These are phyloP conservation scores for Malus asiatica DNA, from an alignment of 306 rosid species.

Conservation along the genomic window DNA sequence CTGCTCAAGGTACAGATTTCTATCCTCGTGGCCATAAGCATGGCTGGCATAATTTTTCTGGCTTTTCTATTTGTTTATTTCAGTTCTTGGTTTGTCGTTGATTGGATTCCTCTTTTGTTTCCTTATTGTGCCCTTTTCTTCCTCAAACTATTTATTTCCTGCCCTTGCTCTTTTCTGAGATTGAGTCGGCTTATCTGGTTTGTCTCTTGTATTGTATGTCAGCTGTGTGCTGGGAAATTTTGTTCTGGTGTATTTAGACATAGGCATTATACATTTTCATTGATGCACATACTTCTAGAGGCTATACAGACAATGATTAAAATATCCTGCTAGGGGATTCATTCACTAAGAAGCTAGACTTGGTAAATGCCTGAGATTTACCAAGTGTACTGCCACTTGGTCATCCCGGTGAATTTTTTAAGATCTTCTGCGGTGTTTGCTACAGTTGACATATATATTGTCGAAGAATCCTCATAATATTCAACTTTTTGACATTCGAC, in stretches of 20 bases:
- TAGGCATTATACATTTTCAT: not conserved
- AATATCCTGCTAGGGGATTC: not conserved
- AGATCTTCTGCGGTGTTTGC: not conserved
- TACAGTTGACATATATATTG: not conserved
- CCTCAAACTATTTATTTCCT: not conserved
- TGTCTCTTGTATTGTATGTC: not conserved
- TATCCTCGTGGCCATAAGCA: not conserved
- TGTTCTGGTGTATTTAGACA: not conserved
- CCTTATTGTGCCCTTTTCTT: not conserved
- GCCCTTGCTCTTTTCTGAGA: not conserved
- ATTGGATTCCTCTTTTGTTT: not conserved
- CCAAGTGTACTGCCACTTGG: not conserved
- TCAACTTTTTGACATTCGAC: not conserved
- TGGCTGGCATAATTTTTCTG: not conserved
- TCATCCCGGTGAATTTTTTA: not conserved
- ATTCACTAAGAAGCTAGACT: not conserved
- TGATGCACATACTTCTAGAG: not conserved
- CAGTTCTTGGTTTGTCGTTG: not conserved
- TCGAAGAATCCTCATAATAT: not conserved
- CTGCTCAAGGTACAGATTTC: slow-evolving; percentile 41
- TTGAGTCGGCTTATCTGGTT: not conserved
- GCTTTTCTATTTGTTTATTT: not conserved
- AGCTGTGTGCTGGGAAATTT: not conserved
- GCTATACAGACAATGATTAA: not conserved
- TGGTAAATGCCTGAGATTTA: not conserved